Evolutionary conservation across 1,284 basidiomycete species (phyloP).

Genomic region (Ustanciosporium gigantosporum): DNA sequence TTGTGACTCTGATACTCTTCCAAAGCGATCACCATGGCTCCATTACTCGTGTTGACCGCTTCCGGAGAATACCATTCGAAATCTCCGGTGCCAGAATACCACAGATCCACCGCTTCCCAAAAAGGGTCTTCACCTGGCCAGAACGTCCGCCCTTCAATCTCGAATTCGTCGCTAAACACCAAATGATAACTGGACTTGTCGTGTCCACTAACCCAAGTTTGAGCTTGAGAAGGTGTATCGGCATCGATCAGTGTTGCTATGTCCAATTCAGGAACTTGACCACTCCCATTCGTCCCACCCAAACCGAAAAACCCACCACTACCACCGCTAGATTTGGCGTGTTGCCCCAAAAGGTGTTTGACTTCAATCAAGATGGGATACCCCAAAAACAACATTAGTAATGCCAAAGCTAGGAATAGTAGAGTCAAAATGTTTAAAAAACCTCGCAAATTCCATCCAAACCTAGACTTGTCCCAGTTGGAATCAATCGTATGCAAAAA

Average conservation of each 20-base stretch:
- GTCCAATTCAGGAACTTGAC: conserved; percentile 47
- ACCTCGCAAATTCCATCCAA: conserved; percentile 43
- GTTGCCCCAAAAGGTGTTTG: conserved; percentile 26
- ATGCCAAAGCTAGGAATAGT: conserved; percentile 35
- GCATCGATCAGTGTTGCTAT: conserved; percentile 41
- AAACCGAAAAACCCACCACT: conserved; percentile 65
- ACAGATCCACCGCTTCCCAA: conserved; percentile 59
- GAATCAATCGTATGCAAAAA: conserved; percentile 45
- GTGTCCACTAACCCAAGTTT: conserved; percentile 26
- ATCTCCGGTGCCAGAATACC: conserved; percentile 57
- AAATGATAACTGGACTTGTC: conserved; percentile 63
- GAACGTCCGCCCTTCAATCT: conserved; percentile 71
- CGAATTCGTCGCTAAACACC: conserved; percentile 74
- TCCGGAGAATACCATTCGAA: conserved; percentile 62
- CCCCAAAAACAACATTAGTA: conserved; percentile 57
- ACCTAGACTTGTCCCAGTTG: conserved; percentile 43
- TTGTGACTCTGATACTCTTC: conserved; percentile 47
- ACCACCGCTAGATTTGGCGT: conserved; percentile 17
- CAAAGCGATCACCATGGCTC: conserved; percentile 47
- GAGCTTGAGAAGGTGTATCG: conserved; percentile 38
- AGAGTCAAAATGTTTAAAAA: conserved; percentile 52
- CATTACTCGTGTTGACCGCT: conserved; percentile 51
- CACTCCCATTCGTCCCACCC: conserved; percentile 67
- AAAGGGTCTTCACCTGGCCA: conserved; percentile 59
- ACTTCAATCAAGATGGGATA: conserved; percentile 55